Conservation (phyloP, 305 asterid species). For the Solanum hybrid region DNA sequence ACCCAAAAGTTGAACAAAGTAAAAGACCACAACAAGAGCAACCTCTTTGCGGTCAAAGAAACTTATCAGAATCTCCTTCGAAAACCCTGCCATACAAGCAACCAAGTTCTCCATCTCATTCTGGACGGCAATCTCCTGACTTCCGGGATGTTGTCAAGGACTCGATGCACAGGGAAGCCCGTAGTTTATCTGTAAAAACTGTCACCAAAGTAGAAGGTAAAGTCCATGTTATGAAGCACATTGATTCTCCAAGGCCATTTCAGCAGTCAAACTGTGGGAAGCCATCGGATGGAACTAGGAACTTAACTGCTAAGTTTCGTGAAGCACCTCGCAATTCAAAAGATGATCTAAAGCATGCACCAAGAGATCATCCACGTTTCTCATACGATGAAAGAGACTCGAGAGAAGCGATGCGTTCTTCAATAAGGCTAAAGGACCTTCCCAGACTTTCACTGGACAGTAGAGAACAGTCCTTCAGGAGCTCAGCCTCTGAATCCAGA, state of each 20-base stretch:
- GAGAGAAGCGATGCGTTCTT: slow-evolving; percentile 35
- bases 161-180: slow-evolving; percentile 75
- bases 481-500: slow-evolving; percentile 45
- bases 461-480: slow-evolving; percentile 42
- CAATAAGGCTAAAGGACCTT: slow-evolving; percentile 49
- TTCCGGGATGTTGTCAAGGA: slow-evolving; percentile 67
- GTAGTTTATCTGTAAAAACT: slow-evolving; percentile 50
- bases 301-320: slow-evolving; percentile 16
- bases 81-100: slow-evolving; percentile 19
- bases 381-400: slow-evolving; percentile 71
- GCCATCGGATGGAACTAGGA: slow-evolving; percentile 32
- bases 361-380: slow-evolving; percentile 32
- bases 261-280: slow-evolving; percentile 32
- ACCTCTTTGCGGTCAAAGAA: slow-evolving; percentile 16
- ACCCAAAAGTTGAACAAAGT: slow-evolving; percentile 46
- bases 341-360: background rate
- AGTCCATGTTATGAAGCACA: slow-evolving; percentile 54
- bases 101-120: slow-evolving; percentile 11
- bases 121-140: slow-evolving; percentile 34
- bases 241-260: slow-evolving; percentile 81
- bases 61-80: slow-evolving; percentile 19
- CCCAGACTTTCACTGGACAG: slow-evolving; percentile 91
- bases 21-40: slow-evolving; percentile 34
- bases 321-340: slow-evolving; percentile 1
- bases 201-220: slow-evolving; percentile 34